Percentiles rank a stretch among this genome's conserved stretches.
These are phyloP conservation scores for Pichia cactophila DNA, from an alignment of 1,139 yeast species.

Conservation along the genomic window DNA sequence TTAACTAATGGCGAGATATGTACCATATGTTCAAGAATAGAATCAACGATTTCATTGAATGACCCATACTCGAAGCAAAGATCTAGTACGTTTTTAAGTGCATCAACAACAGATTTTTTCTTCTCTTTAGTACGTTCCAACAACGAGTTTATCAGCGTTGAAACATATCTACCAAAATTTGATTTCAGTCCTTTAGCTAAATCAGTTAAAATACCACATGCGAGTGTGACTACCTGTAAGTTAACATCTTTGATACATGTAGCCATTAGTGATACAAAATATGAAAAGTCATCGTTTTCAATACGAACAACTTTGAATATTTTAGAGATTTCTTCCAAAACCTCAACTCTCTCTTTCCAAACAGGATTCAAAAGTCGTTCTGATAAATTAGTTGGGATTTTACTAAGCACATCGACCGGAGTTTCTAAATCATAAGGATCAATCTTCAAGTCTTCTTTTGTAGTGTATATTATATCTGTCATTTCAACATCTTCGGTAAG, in stretches of 20 bases:
- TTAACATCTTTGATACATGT: slow-evolving; percentile 85
- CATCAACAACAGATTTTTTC: slow-evolving; percentile 69
- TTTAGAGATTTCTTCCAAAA: slow-evolving; percentile 57
- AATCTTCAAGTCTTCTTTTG: slow-evolving; percentile 12
- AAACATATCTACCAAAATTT: slow-evolving; percentile 48
- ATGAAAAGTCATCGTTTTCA: slow-evolving; percentile 58
- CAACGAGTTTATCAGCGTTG: slow-evolving; percentile 50
- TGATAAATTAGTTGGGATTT: slow-evolving; percentile 58
- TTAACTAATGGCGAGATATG: slow-evolving; percentile 84
- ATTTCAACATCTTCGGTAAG: slow-evolving; percentile 22
- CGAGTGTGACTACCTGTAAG: slow-evolving; percentile 75
- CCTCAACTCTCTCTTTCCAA: slow-evolving; percentile 94
- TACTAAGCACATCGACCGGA: slow-evolving; percentile 54
- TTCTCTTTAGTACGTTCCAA: slow-evolving; percentile 85
- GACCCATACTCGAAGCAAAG: slow-evolving; percentile 49
- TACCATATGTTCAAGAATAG: slow-evolving; percentile 49
- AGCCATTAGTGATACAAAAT: slow-evolving; percentile 52
- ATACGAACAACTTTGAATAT: slow-evolving; percentile 43
- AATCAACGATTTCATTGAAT: slow-evolving; percentile 54
- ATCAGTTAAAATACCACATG: slow-evolving; percentile 60
- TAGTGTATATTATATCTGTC: slow-evolving; percentile 24
- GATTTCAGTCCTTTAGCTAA: slow-evolving; percentile 62
- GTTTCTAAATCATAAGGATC: slow-evolving; percentile 52
- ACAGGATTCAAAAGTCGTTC: slow-evolving; percentile 51
- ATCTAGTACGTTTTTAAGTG: slow-evolving; percentile 59